Base-by-base conservation (phyloP, 2,329 filamentous ascomycete species). In the Seiridium cupressi region DNA sequence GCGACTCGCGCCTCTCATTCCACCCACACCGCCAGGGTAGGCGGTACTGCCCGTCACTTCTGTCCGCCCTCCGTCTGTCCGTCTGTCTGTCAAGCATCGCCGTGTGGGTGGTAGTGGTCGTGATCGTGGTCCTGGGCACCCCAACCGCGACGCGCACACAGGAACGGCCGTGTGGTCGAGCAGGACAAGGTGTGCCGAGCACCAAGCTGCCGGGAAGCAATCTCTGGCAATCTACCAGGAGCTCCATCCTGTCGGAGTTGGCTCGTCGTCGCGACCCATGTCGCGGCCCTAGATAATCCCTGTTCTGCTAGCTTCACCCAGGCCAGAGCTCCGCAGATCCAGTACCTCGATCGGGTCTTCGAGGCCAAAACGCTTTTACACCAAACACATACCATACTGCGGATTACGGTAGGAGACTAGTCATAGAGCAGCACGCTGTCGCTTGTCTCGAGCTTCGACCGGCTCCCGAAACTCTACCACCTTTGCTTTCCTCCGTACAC, bases 401-500 rank as follows among this genome's bases (percentile, higher is more conserved):
- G 40, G 32, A 32, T 36, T 44, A 35, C 54, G n/a, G 18, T 18
- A 44, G 38, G 18, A 13, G 38, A 13, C 46, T 58, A 42, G 44
- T 44, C 44, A 58, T 11, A 42, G 34, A 10, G 18, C 18, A 26
- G 18, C 46, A 48, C 55, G 36, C 36, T 58, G 55, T 44, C 34
- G 38, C 55, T 51, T 35, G 31, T 42, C 46, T 35, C 36, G 46
- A 58, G 55, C 32, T 46, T 48, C 54, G 54, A 57, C 44, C 31
- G 18, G 26, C 34, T 51, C 47, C 46, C 35, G 44, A 35, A 58
- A 44, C 42, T 49, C 26, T 58, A 35, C 36, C 38, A 18, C 55
- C 34, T 58, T 34, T 11, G 26, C 31, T 49, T 54, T 47, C 48
- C 40, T 74, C 72, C 74, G 66, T 73, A 70, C 73, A 71, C 67